Evolutionary conservation across 2,329 filamentous ascomycete genomes (phyloP), one percentile per base, ranked within the genome.

Genomic region (Diaporthe citriasiana): DNA sequence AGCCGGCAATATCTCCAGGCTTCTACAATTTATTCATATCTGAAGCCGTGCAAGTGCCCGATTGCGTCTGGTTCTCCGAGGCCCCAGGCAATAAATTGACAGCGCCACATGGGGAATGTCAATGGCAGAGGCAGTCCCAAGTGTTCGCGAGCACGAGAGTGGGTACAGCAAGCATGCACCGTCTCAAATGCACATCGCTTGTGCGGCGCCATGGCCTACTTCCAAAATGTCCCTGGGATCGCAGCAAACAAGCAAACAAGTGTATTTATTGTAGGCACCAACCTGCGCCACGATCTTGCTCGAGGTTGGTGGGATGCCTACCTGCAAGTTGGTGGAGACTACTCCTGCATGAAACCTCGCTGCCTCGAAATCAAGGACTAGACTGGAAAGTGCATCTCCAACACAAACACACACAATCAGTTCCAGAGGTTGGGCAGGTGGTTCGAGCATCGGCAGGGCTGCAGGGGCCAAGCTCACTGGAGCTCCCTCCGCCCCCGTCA

Each of bases 271-370:
- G 40, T 47, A 40, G 63, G 63, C 63, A 68, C 63, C 63, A 17
- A 42, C 30, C 55, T 60, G 69, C 55, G 69, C 69, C 55, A 71
- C 55, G 55, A 71, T 53, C 69, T 51, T 40, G 55, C 22, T 45
- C 8, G n/a, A 51, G 8, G 55, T 60, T 60, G 55, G n/a, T 71
- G 42, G 42, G 27, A 40, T 38, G 69, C 38, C 68, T 47, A 45
- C 2, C 30, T 45, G 68, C 30, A 38, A 15, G 38, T 45, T 42
- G 42, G 38, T 59, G 45, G 63, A 25, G 33, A 51, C 63, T 40
- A 51, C 25, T 38, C 10, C 13, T 51, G 45, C 45, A 66, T 51
- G 63, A 51, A 65, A 66, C 63, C 27, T 66, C 45, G 30, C 69
- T 71, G 53, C 56, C 69, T 71, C 38, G 17, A 38, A 50, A 25